phyloP scores from a whole-genome alignment of 1,284 basidiomycete genomes.

The Trametes hirsuta region DNA sequence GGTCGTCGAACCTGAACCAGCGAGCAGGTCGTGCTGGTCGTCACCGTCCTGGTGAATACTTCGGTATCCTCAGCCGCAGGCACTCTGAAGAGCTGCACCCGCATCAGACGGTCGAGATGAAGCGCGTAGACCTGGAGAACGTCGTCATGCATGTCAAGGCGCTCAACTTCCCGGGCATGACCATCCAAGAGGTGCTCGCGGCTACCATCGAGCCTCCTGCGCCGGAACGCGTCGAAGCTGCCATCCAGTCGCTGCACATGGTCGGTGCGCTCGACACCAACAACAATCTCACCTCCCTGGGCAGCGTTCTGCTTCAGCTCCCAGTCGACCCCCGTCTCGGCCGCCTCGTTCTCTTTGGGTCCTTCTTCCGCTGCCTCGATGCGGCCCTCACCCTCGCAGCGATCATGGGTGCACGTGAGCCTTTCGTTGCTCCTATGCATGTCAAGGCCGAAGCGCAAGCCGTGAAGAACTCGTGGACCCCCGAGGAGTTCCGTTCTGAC shows the following conservation, averaged over 20 bases:
- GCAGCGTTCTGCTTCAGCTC: constrained; percentile 86
- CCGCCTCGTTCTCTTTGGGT: constrained; percentile 87
- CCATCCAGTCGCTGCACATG: constrained; percentile 83
- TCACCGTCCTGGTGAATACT: constrained; percentile 92
- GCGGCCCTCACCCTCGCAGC: constrained; percentile 89
- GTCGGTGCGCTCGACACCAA: constrained; percentile 85
- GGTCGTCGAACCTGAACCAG: constrained; percentile 91
- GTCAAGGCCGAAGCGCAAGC: constrained; percentile 65
- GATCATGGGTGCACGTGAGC: constrained; percentile 88
- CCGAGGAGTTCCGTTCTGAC: constrained; percentile 84
- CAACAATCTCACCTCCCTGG: constrained; percentile 86
- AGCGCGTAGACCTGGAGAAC: constrained; percentile 88
- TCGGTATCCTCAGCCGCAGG: constrained; percentile 75
- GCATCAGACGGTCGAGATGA: constrained; percentile 96
- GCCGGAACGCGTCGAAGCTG: constrained; percentile 76
- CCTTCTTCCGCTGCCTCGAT: constrained; percentile 94
- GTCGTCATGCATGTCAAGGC: constrained; percentile 98
- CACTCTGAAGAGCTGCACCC: constrained; percentile 71
- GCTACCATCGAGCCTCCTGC: constrained; percentile 92
- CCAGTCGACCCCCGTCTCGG: constrained; percentile 93
- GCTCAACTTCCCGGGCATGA: constrained; percentile 88
- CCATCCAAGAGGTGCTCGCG: constrained; percentile 86
- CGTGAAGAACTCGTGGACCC: constrained; percentile 83
- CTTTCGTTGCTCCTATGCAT: constrained; percentile 85
- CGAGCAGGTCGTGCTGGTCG: constrained; percentile 94